These are phyloP conservation scores for Penicillium sp. DNA, from an alignment of 2,329 filamentous ascomycete species.

Conservation along the genomic window DNA sequence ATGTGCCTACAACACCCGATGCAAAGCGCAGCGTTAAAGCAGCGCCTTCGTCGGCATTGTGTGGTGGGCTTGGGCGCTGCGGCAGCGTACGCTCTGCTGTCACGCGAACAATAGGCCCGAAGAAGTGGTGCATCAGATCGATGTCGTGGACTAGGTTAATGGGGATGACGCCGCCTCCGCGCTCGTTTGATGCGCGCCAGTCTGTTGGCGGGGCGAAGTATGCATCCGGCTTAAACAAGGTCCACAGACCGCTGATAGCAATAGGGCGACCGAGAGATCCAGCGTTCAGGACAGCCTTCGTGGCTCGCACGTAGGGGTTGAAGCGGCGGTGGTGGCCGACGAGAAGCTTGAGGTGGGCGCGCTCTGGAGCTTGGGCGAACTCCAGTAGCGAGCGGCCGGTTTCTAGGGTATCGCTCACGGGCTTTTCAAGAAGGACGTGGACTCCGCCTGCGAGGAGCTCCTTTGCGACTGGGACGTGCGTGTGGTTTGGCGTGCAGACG, in stretches of 20 bases:
- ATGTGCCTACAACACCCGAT: constrained; percentile 57
- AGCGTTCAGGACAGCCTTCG: constrained; percentile 48
- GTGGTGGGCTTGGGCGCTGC: constrained; percentile 39
- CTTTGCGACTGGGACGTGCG: constrained; percentile 54
- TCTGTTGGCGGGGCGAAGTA: constrained; percentile 53
- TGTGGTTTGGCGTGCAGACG: constrained; percentile 61
- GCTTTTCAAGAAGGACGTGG: constrained; percentile 61
- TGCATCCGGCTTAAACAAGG: constrained; percentile 49
- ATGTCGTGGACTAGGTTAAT: constrained; percentile 65
- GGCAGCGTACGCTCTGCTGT: constrained; percentile 51
- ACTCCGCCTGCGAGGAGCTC: constrained; percentile 50
- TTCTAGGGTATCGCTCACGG: constrained; percentile 46
- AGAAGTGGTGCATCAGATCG: constrained; percentile 57
- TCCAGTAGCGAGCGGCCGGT: constrained; percentile 25
- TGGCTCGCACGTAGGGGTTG: constrained; percentile 55
- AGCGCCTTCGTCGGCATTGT: constrained; percentile 57
- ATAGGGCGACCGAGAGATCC: constrained; percentile 49
- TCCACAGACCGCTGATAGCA: constrained; percentile 58
- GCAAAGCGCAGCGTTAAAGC: constrained; percentile 56
- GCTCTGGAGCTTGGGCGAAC: constrained; percentile 19
- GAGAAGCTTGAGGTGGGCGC: constrained; percentile 46
- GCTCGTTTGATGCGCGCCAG: constrained; percentile 48
- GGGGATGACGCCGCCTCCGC: constrained; percentile 54
- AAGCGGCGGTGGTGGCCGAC: constrained; percentile 62
- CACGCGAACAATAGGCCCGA: constrained; percentile 54